Evolutionary conservation across 176 grass and related monocot species (phyloP), one percentile per base, ranked within the genome.

Genomic region (Miscanthus lutarioriparius): DNA sequence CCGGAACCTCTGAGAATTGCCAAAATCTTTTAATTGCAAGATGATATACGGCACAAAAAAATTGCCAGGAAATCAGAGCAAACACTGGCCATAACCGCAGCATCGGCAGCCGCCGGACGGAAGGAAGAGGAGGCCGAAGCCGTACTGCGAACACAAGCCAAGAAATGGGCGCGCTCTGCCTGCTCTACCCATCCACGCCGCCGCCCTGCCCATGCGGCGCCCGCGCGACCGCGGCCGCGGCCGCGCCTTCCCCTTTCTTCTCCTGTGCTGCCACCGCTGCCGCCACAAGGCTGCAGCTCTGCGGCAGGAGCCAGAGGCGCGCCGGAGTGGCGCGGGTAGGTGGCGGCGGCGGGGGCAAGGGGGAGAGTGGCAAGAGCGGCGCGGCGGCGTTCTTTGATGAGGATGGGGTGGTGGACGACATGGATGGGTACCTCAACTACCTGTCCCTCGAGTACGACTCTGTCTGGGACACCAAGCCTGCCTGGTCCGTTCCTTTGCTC

Each of bases 401-500:
- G 38, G 91, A 98, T 45, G 93, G 93, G 23, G 83, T 87, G 33
- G 93, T 98, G 27, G 86, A 98, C 19, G 93, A 98, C 91, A 94
- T 98, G 93, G 89, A 98, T 25, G 89, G 96, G 43, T 95, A 98
- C 87, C 89, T 98, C 67, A 84, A 98, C 67, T 93, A 95, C 76
- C 89, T 98, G 64, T 98, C 96, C 9, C 93, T 98, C 28, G 93
- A 95, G 85, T 98, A 98, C 30, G 96, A 98, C 78, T 98, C 93
- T 65, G 89, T 98, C 43, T 98, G 96, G 93, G 93, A 95, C 87
- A 98, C 93, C 79, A 98, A 98, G 87, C 93, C 96, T 74, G 77
- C 87, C 16, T 95, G 96, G 93, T 98, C 4, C 47, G 87, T 85
- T 90, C 4, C 7, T 49, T 71, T 48, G 4, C n/a, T 20, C 16